Conservation (phyloP, 441 rosid species). For the Jatropha podagrica region DNA sequence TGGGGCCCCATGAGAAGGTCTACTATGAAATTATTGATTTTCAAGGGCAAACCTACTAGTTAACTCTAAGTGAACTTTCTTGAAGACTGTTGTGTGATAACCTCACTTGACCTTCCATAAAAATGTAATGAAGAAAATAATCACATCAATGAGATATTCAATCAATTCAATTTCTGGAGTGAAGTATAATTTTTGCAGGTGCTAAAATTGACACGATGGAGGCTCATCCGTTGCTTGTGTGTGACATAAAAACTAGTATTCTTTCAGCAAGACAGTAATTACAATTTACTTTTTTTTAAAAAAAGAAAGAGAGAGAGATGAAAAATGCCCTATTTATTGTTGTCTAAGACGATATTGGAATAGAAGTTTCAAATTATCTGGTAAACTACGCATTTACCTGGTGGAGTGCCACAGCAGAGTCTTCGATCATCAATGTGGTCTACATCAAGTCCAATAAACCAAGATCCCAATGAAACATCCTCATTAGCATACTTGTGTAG, state of each 20-base stretch:
- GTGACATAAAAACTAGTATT: conserved; percentile 23
- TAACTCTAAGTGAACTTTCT: neutral
- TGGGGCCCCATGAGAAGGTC: neutral
- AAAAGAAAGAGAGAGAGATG: neutral
- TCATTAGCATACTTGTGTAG: conserved; percentile 96
- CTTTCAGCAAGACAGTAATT: conserved; percentile 13
- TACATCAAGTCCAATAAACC: conserved; percentile 95
- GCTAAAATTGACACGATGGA: conserved; percentile 25
- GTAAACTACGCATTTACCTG: conserved; percentile 49
- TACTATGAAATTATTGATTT: conserved; percentile 3
- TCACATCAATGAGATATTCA: conserved; percentile 15
- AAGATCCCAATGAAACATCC: conserved; percentile 94
- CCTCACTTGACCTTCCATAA: conserved; percentile 19
- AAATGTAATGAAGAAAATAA: neutral
- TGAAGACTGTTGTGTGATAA: conserved; percentile 3
- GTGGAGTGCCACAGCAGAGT: conserved; percentile 95
- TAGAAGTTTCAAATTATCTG: neutral
- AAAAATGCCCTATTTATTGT: neutral
- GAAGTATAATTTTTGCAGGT: conserved; percentile 23
- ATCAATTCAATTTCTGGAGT: conserved; percentile 32
- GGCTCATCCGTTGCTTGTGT: conserved; percentile 22
- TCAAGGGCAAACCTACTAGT: conserved; percentile 1
- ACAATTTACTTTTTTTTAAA: neutral
- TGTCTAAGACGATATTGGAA: neutral
- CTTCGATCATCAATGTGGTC: conserved; percentile 93